phyloP scores from a whole-genome alignment of 2,329 filamentous ascomycete genomes.

The Aspergillus intermedius region DNA sequence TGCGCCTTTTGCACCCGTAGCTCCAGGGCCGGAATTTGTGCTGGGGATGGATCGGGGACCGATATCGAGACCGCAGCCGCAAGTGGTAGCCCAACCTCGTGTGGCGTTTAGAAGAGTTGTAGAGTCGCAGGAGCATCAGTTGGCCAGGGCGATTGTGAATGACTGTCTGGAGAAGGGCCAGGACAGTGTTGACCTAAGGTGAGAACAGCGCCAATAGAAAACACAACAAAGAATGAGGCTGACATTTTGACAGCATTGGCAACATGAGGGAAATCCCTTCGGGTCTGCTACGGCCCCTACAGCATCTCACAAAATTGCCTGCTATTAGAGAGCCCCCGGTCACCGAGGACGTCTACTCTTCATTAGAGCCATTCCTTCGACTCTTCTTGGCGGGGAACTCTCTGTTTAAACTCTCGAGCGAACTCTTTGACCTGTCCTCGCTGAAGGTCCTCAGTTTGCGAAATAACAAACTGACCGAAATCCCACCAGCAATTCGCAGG shows the following conservation, averaged over 20 bases:
- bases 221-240: not conserved
- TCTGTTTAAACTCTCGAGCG: conserved; percentile 29
- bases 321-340: conserved; percentile 25
- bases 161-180: conserved; percentile 39
- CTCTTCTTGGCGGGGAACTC: conserved; percentile 40
- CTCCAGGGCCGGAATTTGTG: not conserved
- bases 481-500: conserved; percentile 36
- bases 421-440: conserved; percentile 37
- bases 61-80: not conserved
- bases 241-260: conserved; percentile 19
- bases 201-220: conserved; percentile 9
- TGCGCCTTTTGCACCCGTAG: not conserved
- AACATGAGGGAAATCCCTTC: conserved; percentile 25
- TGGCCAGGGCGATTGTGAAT: conserved; percentile 32
- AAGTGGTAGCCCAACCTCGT: conserved; percentile 10
- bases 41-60: not conserved
- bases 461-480: conserved; percentile 38
- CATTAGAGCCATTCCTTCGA: conserved; percentile 37
- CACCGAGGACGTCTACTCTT: conserved; percentile 31
- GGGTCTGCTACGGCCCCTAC: conserved; percentile 30
- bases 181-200: conserved; percentile 43
- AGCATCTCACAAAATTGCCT: conserved; percentile 37
- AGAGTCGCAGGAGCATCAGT: conserved; percentile 31
- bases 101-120: conserved; percentile 14
- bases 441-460: conserved; percentile 41